Evolutionary conservation across 805 yeast species (phyloP).

Genomic region (Wickerhamomyces silvicola): DNA sequence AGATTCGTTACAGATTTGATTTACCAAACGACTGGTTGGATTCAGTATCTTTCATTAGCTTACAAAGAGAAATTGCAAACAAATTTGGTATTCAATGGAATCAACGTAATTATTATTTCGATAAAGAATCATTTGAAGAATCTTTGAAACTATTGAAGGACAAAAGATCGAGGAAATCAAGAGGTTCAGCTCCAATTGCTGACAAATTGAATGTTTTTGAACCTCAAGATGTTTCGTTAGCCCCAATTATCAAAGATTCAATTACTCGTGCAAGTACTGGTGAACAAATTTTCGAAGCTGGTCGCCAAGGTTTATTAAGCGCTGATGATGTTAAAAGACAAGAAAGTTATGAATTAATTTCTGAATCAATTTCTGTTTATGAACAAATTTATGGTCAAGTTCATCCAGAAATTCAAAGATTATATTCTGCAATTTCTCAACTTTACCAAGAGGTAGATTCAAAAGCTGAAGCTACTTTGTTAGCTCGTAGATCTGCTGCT

Average conservation of each 20-base stretch:
- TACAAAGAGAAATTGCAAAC: slow-evolving; percentile 65
- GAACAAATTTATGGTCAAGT: slow-evolving; percentile 82
- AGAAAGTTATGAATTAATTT: slow-evolving; percentile 55
- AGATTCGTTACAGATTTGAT: slow-evolving; percentile 54
- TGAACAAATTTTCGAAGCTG: slow-evolving; percentile 71
- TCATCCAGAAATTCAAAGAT: slow-evolving; percentile 72
- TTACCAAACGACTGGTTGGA: slow-evolving; percentile 46
- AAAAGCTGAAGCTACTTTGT: slow-evolving; percentile 51
- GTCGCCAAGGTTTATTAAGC: slow-evolving; percentile 25
- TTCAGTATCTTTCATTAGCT: slow-evolving; percentile 30
- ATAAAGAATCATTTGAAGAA: slow-evolving; percentile 31
- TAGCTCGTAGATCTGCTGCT: slow-evolving; percentile 61
- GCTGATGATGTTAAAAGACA: slow-evolving; percentile 33
- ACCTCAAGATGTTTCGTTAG: slow-evolving; percentile 61
- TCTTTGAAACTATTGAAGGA: slow-evolving; percentile 27
- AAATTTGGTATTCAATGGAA: slow-evolving; percentile 87
- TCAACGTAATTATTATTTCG: slow-evolving; percentile 33
- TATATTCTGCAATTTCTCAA: slow-evolving; percentile 60
- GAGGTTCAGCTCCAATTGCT: slow-evolving; percentile 1
- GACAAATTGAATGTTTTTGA: slow-evolving; percentile 36
- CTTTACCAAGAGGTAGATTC: slow-evolving; percentile 56
- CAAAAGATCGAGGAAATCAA: slow-evolving; percentile 24
- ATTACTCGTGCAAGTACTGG: slow-evolving; percentile 59
- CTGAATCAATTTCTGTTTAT: slow-evolving; percentile 63
- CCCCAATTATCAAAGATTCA: slow-evolving; percentile 73